These are phyloP conservation scores for Cochliopodium minus DNA, from an alignment of 208 protist species.

Conservation along the genomic window DNA sequence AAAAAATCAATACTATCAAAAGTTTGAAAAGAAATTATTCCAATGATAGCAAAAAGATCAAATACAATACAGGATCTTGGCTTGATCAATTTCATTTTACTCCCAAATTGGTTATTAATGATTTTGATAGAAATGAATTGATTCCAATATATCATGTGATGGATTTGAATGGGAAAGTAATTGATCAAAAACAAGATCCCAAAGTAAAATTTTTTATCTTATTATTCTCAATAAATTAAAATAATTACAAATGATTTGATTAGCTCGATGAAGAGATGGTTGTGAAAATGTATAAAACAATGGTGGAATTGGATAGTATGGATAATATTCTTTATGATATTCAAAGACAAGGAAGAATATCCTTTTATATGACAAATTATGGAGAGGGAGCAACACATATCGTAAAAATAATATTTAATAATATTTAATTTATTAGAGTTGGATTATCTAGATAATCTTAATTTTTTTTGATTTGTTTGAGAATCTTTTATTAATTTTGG, in stretches of 20 bases:
- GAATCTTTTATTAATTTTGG: too few relatives aligned
- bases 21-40: too few relatives aligned
- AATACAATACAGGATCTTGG: too few relatives aligned
- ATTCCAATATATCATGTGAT: neutral
- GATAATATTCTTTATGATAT: constrained; percentile 72
- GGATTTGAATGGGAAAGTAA: neutral
- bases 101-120: too few relatives aligned
- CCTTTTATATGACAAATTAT: constrained; percentile 87
- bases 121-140: too few relatives aligned
- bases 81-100: too few relatives aligned
- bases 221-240: neutral
- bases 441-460: too few relatives aligned
- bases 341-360: constrained; percentile 79
- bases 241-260: neutral
- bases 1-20: too few relatives aligned
- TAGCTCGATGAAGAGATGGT: constrained; percentile 30
- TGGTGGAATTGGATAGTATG: constrained; percentile 70
- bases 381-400: constrained; percentile 79
- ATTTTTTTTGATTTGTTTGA: too few relatives aligned
- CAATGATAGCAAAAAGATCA: too few relatives aligned
- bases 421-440: too few relatives aligned
- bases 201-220: neutral
- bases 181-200: neutral
- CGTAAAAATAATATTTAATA: too few relatives aligned
- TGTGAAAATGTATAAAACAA: constrained; percentile 61